Base-by-base conservation (phyloP, 371 early-diverging fungal species). In the Parasitella parasitica region DNA sequence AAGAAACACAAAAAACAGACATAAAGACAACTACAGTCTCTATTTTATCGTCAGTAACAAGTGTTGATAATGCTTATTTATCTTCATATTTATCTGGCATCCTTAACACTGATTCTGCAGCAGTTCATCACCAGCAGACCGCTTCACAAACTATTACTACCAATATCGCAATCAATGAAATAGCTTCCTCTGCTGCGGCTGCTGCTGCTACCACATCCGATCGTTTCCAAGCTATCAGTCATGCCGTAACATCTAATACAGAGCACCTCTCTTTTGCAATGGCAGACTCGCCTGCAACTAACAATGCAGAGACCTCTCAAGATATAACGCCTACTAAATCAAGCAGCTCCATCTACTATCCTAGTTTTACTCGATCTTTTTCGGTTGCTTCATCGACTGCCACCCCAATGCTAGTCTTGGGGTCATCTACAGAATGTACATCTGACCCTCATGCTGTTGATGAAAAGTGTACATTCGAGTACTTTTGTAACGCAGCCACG, bases 401-500 rank as follows among this genome's bases (percentile, higher is more conserved):
- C 6, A 67, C 65, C 20, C 74, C 74, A 2, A 67, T 67, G 1
- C 57, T 70, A 15, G 70, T 74, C 3, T 39, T 74, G 1, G 71
- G 75, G 20, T 30, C 46, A 26, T 22, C 54, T 37, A 59, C 56
- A 24, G 71, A 71, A 65, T 74, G 74, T 48, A 62, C 54, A 4
- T 9, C 27, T 11, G 71, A 74, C 41, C 63, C 74, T 1, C 43
- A 50, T 13, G 70, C 74, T 4, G 51, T 62, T 13, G 39, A 70
- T 34, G 70, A 70, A 30, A 30, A 35, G 2, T 73, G 74, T 38
- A 59, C 62, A 28, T n/a, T 24, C 18, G 59, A 67, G 27, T 59
- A 60, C 58, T 73, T 61, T 46, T 73, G 74, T 32, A 73, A 73
- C 41, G 70, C 74, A 11, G 70, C 74, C 7, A 59, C 63, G 11